These are phyloP conservation scores for Podochytrium sp. DNA, from an alignment of 192 early-diverging fungal species.

Conservation along the genomic window DNA sequence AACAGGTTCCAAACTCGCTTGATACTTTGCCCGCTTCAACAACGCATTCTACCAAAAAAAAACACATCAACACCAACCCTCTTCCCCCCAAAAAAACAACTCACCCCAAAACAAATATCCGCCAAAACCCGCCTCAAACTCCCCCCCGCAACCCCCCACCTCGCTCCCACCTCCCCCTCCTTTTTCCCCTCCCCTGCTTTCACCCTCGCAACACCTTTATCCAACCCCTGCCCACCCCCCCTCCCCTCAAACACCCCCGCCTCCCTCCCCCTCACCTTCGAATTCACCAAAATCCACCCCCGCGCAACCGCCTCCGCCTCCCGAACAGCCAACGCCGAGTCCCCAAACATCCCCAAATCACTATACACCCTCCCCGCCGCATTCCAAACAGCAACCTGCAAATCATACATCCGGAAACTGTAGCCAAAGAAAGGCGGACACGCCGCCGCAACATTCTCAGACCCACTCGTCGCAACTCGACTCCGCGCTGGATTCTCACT, in stretches of 20 bases:
- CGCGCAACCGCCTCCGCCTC: constrained; percentile 54
- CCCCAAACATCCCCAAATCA: constrained; percentile 35
- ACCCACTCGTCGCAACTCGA: no score
- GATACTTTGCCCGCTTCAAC: constrained; percentile 22
- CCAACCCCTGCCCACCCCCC: constrained; percentile 29
- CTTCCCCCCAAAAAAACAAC: neutral
- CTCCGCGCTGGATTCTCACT: no score
- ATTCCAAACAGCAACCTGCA: constrained; percentile 54
- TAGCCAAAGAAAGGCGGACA: constrained; percentile 27
- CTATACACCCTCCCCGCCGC: constrained; percentile 47
- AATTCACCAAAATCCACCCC: constrained; percentile 24
- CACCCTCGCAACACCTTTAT: constrained; percentile 22
- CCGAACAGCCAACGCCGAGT: constrained; percentile 40
- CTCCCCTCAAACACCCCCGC: constrained; percentile 11
- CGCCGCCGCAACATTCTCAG: neutral
- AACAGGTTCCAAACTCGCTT: neutral
- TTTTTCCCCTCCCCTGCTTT: constrained; percentile 19
- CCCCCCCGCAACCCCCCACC: constrained; percentile 40
- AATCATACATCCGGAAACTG: constrained; percentile 44
- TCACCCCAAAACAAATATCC: constrained; percentile 58
- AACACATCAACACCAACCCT: no score
- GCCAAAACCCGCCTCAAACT: constrained; percentile 48
- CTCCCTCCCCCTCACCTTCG: constrained; percentile 4
- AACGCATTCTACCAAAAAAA: constrained; percentile 36
- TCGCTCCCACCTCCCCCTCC: constrained; percentile 5